Percentiles rank a stretch among this genome's conserved stretches.
Conservation (phyloP, 2,329 filamentous ascomycete species). For the Calonectria montana region DNA sequence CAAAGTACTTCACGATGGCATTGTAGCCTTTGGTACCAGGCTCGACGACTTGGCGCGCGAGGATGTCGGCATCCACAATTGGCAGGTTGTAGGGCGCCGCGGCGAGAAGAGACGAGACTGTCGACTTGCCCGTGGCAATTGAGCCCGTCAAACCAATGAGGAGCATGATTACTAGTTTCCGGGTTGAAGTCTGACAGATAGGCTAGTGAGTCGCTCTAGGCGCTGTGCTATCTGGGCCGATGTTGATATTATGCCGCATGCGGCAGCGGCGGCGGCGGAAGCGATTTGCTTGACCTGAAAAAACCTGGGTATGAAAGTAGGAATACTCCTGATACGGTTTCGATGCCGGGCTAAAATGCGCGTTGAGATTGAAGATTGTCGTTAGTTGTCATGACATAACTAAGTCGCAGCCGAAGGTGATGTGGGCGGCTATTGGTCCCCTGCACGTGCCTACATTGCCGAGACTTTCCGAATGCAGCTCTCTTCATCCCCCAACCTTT, state of each 20-base stretch:
- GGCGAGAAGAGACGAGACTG: conserved; percentile 86
- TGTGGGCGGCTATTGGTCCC: conserved; percentile 6
- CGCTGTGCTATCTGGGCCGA: neutral
- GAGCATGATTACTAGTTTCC: conserved; percentile 72
- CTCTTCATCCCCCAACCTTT: neutral
- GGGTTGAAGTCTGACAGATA: neutral
- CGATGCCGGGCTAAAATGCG: neutral
- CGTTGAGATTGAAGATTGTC: neutral
- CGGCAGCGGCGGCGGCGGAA: neutral
- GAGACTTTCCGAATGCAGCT: neutral
- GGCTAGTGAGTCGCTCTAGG: neutral
- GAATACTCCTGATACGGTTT: neutral
- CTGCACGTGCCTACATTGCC: neutral
- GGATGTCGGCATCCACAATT: conserved; percentile 91
- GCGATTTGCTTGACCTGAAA: neutral
- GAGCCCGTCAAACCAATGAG: conserved; percentile 96
- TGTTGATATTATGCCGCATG: neutral
- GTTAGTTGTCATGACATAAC: neutral
- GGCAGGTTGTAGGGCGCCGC: conserved; percentile 86
- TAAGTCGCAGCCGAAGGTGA: conserved; percentile 18
- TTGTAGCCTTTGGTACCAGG: conserved; percentile 88
- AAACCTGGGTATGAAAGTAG: neutral
- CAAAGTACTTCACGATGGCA: conserved; percentile 85
- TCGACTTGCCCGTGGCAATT: conserved; percentile 98
- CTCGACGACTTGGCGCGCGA: conserved; percentile 94